Base-by-base conservation (phyloP, 495 filamentous ascomycete species). In the Aspergillus ellipticus region DNA sequence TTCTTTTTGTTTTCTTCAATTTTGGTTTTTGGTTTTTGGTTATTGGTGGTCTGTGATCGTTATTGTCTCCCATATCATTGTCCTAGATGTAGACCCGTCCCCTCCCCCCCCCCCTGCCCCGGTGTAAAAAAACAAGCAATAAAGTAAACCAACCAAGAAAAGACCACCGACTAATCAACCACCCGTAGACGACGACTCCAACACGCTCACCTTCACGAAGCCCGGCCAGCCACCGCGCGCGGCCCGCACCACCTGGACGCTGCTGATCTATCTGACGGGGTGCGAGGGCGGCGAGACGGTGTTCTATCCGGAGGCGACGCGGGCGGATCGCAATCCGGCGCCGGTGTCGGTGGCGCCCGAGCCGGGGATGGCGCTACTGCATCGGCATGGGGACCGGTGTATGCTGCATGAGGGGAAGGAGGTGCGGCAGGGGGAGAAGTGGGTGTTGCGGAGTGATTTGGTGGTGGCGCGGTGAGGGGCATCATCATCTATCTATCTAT, bases 201-300 rank as follows among this genome's bases (percentile, higher is more conserved):
- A 92, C 58, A 74, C 72, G 51, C 65, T 94, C 17, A 77, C 74
- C 3, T 76, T 92, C 42, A 73, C 75, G 4, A 69, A 80, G 0
- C 61, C 74, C 20, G 55, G 56, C 6, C 57, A 73, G 1, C 66
- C 71, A 0, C 58, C 74, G 6, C 61, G 66, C 37, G 54, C 76
- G n/a, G 88, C 82, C 2, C 85, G 82, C 62, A 96, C 93, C 15
- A 96, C 92, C 0, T 97, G 92, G 92, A 96, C 93, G 0, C 79
- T 96, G 6, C 79, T 96, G 0, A 82, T 96, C 49, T 97, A 97
- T 61, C 80, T 97, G 29, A 92, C 88, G 0, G 87, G 85, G 8
- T 87, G 90, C 57, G 60, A 75, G 9, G 93, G 93, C 21, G 93
- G 92, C 39, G 90, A 96, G 64, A 97, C 92, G 0, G 87, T 94